These are phyloP conservation scores for Rossbeevera mucosa DNA, from an alignment of 768 basidiomycete genomes.

Conservation along the genomic window DNA sequence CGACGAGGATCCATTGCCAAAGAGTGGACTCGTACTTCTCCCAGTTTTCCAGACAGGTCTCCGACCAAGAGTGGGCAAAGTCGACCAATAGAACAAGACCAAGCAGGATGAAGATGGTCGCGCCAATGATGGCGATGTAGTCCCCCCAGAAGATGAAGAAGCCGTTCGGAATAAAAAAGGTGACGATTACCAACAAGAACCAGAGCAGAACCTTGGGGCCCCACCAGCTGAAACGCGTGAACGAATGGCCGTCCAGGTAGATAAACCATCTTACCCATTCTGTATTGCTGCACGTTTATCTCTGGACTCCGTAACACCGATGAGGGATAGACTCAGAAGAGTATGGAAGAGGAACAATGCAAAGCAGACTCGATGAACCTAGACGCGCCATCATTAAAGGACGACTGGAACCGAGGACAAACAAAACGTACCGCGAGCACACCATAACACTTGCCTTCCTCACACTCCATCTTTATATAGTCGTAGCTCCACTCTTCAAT, in stretches of 20 bases:
- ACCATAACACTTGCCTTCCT: conserved; percentile 90
- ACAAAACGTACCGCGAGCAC: conserved; percentile 74
- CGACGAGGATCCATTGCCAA: conserved; percentile 96
- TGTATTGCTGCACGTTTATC: conserved; percentile 94
- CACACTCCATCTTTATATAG: conserved; percentile 98
- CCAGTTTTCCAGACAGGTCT: conserved; percentile 94
- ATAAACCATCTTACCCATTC: conserved; percentile 66
- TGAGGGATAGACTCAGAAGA: conserved; percentile 69
- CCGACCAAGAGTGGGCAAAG: conserved; percentile 98
- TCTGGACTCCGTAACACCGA: conserved; percentile 85
- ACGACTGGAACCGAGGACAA: background rate
- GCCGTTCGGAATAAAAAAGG: conserved; percentile 94
- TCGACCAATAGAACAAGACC: conserved; percentile 97
- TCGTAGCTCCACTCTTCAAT: conserved; percentile 93
- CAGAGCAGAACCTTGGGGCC: conserved; percentile 92
- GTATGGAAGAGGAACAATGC: conserved; percentile 87
- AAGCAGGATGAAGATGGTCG: conserved; percentile 92
- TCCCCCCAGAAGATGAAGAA: conserved; percentile 99
- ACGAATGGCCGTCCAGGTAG: conserved; percentile 3
- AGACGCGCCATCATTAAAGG: background rate
- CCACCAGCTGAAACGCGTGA: conserved; percentile 75
- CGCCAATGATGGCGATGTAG: conserved; percentile 86
- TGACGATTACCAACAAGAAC: conserved; percentile 72
- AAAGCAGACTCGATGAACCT: conserved; percentile 97
- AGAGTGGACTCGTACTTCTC: conserved; percentile 80